Percentiles rank a stretch among this genome's conserved stretches.
phyloP scores from a whole-genome alignment of 2,329 filamentous ascomycete species.

The Monosporascus sp. region DNA sequence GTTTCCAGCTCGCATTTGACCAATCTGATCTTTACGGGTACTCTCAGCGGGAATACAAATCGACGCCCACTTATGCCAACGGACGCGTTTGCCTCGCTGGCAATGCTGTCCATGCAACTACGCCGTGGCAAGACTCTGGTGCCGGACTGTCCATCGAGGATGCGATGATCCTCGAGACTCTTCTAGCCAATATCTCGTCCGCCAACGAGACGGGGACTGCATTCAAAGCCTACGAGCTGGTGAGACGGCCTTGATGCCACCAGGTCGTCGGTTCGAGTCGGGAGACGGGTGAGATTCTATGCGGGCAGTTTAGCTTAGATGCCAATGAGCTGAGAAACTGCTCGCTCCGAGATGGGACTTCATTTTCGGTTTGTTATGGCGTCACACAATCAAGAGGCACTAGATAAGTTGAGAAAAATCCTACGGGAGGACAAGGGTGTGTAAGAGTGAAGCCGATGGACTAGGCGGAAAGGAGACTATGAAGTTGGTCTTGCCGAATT shows the following conservation, averaged over 20 bases:
- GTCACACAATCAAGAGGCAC: too few species aligned
- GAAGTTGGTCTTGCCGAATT: too few species aligned
- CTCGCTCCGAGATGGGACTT: too few species aligned
- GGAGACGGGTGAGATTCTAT: neutral
- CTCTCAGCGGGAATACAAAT: neutral
- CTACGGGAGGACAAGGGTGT: too few species aligned
- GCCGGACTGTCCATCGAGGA: neutral
- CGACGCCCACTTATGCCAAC: neutral
- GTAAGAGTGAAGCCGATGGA: too few species aligned
- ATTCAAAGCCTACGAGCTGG: neutral
- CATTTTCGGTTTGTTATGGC: too few species aligned
- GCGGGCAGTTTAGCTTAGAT: neutral
- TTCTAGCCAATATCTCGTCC: neutral
- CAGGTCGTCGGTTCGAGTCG: neutral
- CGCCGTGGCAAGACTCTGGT: neutral
- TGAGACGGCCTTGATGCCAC: neutral
- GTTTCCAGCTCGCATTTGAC: too few species aligned
- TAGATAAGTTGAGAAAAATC: too few species aligned
- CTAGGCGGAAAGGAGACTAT: too few species aligned
- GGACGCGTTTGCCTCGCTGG: neutral
- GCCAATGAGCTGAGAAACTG: too few species aligned
- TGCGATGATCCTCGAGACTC: neutral
- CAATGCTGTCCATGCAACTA: neutral
- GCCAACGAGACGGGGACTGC: neutral
- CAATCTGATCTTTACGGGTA: neutral